Conservation (phyloP, 441 rosid genomes). For the Gossypium schwendimanii region DNA sequence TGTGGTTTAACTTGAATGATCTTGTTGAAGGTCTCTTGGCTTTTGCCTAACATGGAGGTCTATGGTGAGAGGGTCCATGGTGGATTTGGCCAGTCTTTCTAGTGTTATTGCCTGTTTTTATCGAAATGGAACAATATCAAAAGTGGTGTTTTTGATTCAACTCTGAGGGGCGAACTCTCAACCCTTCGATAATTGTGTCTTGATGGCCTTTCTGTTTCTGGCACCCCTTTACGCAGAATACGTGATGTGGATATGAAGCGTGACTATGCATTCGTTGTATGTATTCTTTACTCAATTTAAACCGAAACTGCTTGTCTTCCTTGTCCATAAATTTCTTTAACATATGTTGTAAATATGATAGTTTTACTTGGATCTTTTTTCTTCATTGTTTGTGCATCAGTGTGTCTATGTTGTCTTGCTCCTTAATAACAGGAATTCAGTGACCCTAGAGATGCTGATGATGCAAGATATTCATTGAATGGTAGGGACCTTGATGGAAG, state of each 20-base stretch:
- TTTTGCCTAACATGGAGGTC: conserved; percentile 70
- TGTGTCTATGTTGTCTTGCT: conserved; percentile 12
- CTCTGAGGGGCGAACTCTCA: conserved; percentile 50
- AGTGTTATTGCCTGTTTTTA: conserved; percentile 42
- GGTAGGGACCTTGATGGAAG: conserved; percentile 66
- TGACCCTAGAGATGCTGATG: conserved; percentile 74
- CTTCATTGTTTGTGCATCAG: not conserved
- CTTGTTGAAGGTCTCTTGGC: conserved; percentile 69
- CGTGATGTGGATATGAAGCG: conserved; percentile 86
- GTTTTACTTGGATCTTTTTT: not conserved
- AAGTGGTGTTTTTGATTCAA: conserved; percentile 59
- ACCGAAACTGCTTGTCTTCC: not conserved
- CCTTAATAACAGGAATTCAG: conserved; percentile 47
- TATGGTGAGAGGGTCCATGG: conserved; percentile 69
- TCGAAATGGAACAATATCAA: conserved; percentile 57
- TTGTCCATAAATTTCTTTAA: not conserved
- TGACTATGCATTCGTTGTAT: conserved; percentile 71
- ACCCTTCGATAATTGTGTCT: conserved; percentile 46
- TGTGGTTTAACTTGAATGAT: conserved; percentile 53
- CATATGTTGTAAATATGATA: conserved; percentile 20
- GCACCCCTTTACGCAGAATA: conserved; percentile 72
- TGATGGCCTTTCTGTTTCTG: conserved; percentile 79
- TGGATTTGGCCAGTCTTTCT: conserved; percentile 62
- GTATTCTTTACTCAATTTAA: conserved; percentile 18
- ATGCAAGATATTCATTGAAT: conserved; percentile 56